Evolutionary conservation across 73 alveolate genomes (phyloP), one percentile per base, ranked within the genome.

Genomic region (Paramecium sonneborni): DNA sequence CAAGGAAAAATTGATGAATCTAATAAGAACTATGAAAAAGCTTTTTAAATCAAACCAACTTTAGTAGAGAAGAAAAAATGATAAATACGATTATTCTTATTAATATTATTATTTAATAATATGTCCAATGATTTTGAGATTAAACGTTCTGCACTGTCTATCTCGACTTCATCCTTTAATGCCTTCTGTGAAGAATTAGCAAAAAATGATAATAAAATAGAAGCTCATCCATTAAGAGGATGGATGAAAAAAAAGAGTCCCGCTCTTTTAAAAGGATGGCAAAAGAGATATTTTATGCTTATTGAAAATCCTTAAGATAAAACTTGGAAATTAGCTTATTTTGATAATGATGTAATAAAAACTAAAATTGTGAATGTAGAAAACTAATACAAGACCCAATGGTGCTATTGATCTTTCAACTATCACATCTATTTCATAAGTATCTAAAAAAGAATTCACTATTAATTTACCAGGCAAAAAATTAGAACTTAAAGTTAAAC

Each of bases 201-300:
- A 32, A 62, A 28, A 5, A 62, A 26, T 30, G 48, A 62, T 1
- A 52, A 20, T 18, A 52, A 52, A 21, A 52, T 52, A 52, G 32
- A 52, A 52, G 68, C 30, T 52, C 68, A 52, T 52, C 68, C 68
- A 52, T 52, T 52, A 8, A 52, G 30, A 18, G 68, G 68, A 52
- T 94, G 74, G 58, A 69, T 95, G 68, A 94, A 93, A 92, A 95
- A 95, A 86, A 95, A 95, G 35, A 90, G 96, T 32, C 94, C 95
- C 12, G 92, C 90, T 7, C 11, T 85, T 9, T 58, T 95, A 1
- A 93, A 89, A 28, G 97, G 97, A 32, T 95, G 89, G 87, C 88
- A 95, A 41, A 93, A 95, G 85, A 90, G 97, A 44, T 93, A 94
- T 52, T 95, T 93, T 69, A 86, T 85, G 93, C 76, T 88, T 1